A percentile compares a stretch with the other conserved stretches of the same genome.
phyloP scores from a whole-genome alignment of 495 filamentous ascomycete species.

The Niebla homalea region DNA sequence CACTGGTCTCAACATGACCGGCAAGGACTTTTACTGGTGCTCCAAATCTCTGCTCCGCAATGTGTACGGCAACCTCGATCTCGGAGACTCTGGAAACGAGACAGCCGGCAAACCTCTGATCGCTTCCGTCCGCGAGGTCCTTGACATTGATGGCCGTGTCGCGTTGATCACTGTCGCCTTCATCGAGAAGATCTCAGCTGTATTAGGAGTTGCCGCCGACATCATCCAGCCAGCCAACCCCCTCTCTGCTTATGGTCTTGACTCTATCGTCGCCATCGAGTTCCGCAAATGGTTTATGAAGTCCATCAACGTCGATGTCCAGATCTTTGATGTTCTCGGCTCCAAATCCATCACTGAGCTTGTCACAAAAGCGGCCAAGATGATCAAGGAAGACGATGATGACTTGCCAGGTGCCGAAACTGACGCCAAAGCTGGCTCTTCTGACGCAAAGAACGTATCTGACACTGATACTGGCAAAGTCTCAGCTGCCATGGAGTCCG shows the following conservation, averaged over 20 bases:
- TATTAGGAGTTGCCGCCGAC: slow-evolving; percentile 14
- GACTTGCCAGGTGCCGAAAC: not conserved
- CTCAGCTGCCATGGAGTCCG: not conserved
- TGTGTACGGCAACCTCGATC: slow-evolving; percentile 17
- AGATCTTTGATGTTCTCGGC: slow-evolving; percentile 17
- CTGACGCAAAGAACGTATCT: not conserved
- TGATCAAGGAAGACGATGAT: slow-evolving; percentile 7
- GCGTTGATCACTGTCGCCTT: slow-evolving; percentile 14
- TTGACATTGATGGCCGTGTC: slow-evolving; percentile 4
- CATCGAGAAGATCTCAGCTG: slow-evolving; percentile 18
- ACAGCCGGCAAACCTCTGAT: slow-evolving; percentile 3
- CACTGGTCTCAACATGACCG: slow-evolving; percentile 13
- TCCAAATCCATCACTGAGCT: slow-evolving; percentile 13
- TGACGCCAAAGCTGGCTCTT: not conserved
- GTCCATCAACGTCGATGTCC: slow-evolving; percentile 9
- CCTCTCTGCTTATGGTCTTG: slow-evolving; percentile 24
- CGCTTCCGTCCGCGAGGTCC: slow-evolving; percentile 3
- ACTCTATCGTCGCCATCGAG: slow-evolving; percentile 30
- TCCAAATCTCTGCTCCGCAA: slow-evolving; percentile 13
- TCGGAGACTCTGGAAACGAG: slow-evolving; percentile 5
- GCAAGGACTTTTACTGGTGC: slow-evolving; percentile 18
- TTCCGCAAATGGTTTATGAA: slow-evolving; percentile 29
- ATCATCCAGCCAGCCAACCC: slow-evolving; percentile 20
- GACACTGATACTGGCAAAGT: not conserved
- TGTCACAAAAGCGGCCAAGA: slow-evolving; percentile 9